These are phyloP conservation scores for Globisporangium viniferum DNA, from an alignment of 352 stramenopile species.

Conservation along the genomic window DNA sequence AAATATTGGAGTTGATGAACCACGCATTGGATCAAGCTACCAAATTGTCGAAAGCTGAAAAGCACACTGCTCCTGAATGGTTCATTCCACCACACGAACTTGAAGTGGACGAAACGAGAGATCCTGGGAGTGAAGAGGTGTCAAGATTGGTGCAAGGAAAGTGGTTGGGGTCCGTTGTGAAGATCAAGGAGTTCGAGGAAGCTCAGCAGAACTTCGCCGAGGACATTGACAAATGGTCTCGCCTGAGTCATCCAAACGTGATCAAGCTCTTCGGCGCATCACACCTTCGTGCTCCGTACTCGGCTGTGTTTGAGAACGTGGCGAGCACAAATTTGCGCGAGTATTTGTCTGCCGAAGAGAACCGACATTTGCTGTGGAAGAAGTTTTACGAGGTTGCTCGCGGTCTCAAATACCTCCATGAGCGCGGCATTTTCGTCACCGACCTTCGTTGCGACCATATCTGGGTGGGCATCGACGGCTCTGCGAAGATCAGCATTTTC, in stretches of 20 bases:
- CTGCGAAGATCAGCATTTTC: slow-evolving; percentile 5
- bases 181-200: not conserved
- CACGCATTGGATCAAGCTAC: no score
- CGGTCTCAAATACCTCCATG: slow-evolving; percentile 33
- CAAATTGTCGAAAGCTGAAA: no score
- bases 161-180: not conserved
- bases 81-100: slow-evolving; percentile 7
- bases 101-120: not conserved
- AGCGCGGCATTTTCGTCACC: not conserved
- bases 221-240: slow-evolving; percentile 9
- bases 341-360: not conserved
- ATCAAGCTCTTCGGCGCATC: slow-evolving; percentile 18
- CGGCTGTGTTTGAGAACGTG: slow-evolving; percentile 1
- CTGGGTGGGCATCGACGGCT: not conserved
- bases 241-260: slow-evolving; percentile 20
- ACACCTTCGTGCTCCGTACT: slow-evolving; percentile 3
- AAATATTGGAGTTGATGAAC: no score
- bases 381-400: slow-evolving; percentile 10
- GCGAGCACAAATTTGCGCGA: slow-evolving; percentile 4
- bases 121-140: not conserved
- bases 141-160: not conserved
- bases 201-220: not conserved
- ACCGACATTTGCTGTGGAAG: not conserved
- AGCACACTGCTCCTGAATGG: not conserved
- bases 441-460: not conserved